Evolutionary conservation across 73 alveolate genomes (phyloP), one percentile per base, ranked within the genome.

Genomic region (Paramecium primaurelia): DNA sequence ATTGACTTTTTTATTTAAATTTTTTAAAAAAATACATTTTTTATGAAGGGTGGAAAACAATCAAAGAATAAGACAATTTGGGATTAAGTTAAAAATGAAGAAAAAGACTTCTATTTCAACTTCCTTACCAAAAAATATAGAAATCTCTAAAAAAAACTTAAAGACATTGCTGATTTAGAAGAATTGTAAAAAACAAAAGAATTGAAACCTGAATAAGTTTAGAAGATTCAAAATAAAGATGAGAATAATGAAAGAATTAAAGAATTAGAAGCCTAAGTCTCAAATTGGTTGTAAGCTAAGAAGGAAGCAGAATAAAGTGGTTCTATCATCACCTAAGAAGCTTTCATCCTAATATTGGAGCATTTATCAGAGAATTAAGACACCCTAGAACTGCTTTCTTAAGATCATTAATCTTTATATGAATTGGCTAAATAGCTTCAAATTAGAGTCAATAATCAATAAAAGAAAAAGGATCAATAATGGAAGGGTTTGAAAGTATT

Each of bases 41-140:
- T 64, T 64, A 64, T 64, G 84, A 64, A 64, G 84, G 84, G 84
- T 64, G 84, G 45, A 32, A 64, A 64, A 64, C 84, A 64, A 64
- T 64, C 42, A 64, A 64, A 64, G 84, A 64, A 7, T 64, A 64
- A 64, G 47, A 32, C 84, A 26, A 64, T 64, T 64, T 64, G 84
- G 84, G 84, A 64, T 64, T 34, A 64, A 64, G 84, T 64, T 34
- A 64, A 28, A 28, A 64, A 64, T 64, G 84, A 64, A 64, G 84
- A 64, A 28, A 64, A 34, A 64, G 84, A 64, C 84, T 64, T 64
- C 84, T 64, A 64, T 34, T 64, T 32, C 22, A 64, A 64, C 84
- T 64, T 32, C 47, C 84, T 64, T n/a, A 34, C 84, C 47, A 64
- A 64, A 64, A 64, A 64, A 34, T 64, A 32, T 64, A 64, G 84